Evolutionary conservation across 805 yeast species (phyloP), one percentile per base, ranked within the genome.

Genomic region (Cyberlindnera samutprakarnensis): DNA sequence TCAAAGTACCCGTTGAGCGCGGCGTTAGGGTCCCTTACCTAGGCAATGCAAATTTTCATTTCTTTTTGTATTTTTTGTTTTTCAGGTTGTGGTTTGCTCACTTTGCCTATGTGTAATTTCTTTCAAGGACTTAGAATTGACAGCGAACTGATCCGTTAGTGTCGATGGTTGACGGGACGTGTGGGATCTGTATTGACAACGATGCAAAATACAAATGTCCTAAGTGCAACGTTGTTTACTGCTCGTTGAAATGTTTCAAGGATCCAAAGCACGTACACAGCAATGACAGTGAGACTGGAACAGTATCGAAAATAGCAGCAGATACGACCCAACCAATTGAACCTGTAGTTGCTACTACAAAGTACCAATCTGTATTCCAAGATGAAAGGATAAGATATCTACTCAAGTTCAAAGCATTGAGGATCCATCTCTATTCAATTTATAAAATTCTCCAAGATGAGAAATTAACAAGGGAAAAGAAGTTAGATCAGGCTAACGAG

Each of bases 401-500:
- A 39, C 58, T 84, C 14, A 46, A 53, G 20, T 72, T 68, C 33
- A 72, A 74, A 11, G 57, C 78, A 1, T 58, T 84, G 6, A 74
- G 69, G 36, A 57, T 66, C 26, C 87, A 83, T 48, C 53, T 84
- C 5, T 42, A 57, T 15, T 53, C 69, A 0, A 49, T 84, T 1
- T 46, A 66, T 13, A 62, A 64, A 32, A 64, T 81, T 13, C 62
- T 80, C 1, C 48, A 72, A 12, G 52, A 55, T 20, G 28, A 33
- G 33, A 32, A 35, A 4, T 18, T 35, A 6, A 75, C 78, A 37
- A 60, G 70, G 1, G 85, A 78, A 16, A 75, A 77, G 14, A 54
- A 83, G 22, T 42, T 59, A 16, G 78, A 70, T 17, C 65, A 79
- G 10, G 83, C 83, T 2, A 68, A 75, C 39, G 66, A 72, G 43